Conservation (phyloP, 2,329 filamentous ascomycete species). For the Chrysosporium queenslandicum region DNA sequence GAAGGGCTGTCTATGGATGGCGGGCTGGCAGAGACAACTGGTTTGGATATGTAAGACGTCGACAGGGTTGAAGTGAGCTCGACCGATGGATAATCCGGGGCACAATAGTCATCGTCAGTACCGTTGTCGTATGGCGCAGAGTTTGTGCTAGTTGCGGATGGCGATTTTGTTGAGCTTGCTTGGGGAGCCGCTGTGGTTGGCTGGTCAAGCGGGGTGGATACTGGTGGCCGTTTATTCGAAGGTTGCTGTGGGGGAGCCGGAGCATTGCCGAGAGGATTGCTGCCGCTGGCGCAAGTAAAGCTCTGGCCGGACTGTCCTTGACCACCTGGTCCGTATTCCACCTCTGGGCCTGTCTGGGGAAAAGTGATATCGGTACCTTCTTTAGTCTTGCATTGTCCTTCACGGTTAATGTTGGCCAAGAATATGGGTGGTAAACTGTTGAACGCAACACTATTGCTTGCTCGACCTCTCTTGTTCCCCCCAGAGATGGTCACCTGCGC, state of each 20-base stretch:
- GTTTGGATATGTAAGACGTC: neutral
- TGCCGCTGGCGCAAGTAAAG: constrained; percentile 1
- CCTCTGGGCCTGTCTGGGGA: constrained; percentile 13
- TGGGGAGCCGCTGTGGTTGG: neutral
- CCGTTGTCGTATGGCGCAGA: neutral
- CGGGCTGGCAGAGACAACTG: neutral
- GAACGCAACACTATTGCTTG: constrained; percentile 1
- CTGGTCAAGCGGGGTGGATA: neutral
- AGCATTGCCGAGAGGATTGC: neutral
- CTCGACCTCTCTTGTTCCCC: neutral
- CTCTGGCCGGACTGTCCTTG: constrained; percentile 1
- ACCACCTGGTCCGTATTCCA: constrained; percentile 12
- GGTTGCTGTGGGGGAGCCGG: neutral
- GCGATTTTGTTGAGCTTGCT: too few relatives aligned
- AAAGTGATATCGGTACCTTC: constrained; percentile 12
- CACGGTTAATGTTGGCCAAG: constrained; percentile 12
- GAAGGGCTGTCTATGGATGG: neutral
- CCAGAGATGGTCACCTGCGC: constrained; percentile 55
- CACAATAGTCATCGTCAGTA: neutral
- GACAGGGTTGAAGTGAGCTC: neutral
- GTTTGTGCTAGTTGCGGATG: neutral
- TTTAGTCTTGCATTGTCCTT: constrained; percentile 11
- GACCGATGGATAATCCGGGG: neutral
- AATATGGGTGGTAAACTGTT: constrained; percentile 12
- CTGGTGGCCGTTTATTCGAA: neutral